phyloP scores from a whole-genome alignment of 192 early-diverging fungal genomes.

The Entophlyctis luteolus region DNA sequence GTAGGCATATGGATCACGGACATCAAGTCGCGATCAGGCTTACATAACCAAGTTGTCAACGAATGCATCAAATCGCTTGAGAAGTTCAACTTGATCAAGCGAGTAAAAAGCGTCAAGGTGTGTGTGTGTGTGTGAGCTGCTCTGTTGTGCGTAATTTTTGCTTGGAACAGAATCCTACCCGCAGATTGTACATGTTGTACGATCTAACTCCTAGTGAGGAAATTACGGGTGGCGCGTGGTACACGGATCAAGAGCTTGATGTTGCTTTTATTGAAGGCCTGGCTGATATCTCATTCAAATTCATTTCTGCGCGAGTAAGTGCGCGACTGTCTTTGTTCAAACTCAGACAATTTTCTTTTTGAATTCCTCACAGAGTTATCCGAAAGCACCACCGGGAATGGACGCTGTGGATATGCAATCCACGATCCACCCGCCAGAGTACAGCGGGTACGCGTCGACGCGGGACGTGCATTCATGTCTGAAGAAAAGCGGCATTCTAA shows the following conservation, averaged over 20 bases:
- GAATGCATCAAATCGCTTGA: constrained; percentile 77
- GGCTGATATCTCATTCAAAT: constrained; percentile 66
- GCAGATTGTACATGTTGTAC: constrained; percentile 86
- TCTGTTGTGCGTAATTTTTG: not conserved
- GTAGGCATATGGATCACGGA: constrained; percentile 79
- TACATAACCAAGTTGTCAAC: constrained; percentile 71
- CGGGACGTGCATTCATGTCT: constrained; percentile 69
- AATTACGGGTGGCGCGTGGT: constrained; percentile 90
- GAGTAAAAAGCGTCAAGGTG: constrained; percentile 84
- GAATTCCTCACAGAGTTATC: constrained; percentile 26
- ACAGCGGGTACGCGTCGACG: constrained; percentile 68
- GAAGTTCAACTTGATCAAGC: constrained; percentile 75
- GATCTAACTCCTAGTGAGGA: constrained; percentile 78
- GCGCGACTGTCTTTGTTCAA: not conserved
- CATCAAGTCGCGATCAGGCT: constrained; percentile 71
- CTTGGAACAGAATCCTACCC: constrained; percentile 63
- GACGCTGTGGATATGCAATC: not conserved
- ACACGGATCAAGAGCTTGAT: constrained; percentile 88
- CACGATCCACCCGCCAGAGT: constrained; percentile 60
- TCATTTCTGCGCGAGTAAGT: constrained; percentile 50
- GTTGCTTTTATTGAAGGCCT: constrained; percentile 83
- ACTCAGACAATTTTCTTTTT: not conserved
- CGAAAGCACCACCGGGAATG: constrained; percentile 4
- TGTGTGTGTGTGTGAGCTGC: not conserved
- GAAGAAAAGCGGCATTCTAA: constrained; percentile 62